Evolutionary conservation across 305 asterid species (phyloP).

Genomic region (Solanum chacoense): DNA sequence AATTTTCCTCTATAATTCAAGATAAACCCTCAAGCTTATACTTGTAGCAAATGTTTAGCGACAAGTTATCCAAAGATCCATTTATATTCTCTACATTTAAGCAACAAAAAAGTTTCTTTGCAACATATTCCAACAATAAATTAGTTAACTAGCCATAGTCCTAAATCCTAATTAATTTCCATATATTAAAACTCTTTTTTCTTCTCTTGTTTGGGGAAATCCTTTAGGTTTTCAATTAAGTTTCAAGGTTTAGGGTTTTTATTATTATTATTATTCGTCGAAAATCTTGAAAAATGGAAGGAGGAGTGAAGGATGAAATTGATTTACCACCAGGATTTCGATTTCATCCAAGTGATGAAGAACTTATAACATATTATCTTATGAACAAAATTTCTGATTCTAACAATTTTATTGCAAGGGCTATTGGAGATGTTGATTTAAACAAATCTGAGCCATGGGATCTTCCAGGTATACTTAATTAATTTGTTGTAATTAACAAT

Average conservation of each 20-base stretch:
- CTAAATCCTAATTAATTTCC: background rate
- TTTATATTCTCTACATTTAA: background rate
- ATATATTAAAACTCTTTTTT: too few relatives aligned
- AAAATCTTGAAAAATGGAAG: constrained; percentile 33
- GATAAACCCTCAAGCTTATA: background rate
- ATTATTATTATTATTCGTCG: background rate
- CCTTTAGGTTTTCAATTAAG: background rate
- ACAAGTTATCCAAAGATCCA: background rate
- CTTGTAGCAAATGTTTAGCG: background rate
- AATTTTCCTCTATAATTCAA: background rate
- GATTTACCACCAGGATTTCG: constrained; percentile 77
- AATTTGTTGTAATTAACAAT: background rate
- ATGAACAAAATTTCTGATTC: constrained; percentile 62
- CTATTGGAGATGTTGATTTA: constrained; percentile 82
- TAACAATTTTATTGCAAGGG: constrained; percentile 56
- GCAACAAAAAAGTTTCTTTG: background rate
- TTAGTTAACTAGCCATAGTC: background rate
- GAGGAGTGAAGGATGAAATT: constrained; percentile 37
- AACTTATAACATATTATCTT: constrained; percentile 72
- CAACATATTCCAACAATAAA: background rate
- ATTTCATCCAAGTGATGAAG: constrained; percentile 85
- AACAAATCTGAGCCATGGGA: constrained; percentile 97
- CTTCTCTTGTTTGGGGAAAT: background rate
- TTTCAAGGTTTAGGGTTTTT: background rate
- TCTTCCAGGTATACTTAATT: constrained; percentile 59